phyloP scores from a whole-genome alignment of 805 yeast species.

The Saccharomycopsis capsularis region DNA sequence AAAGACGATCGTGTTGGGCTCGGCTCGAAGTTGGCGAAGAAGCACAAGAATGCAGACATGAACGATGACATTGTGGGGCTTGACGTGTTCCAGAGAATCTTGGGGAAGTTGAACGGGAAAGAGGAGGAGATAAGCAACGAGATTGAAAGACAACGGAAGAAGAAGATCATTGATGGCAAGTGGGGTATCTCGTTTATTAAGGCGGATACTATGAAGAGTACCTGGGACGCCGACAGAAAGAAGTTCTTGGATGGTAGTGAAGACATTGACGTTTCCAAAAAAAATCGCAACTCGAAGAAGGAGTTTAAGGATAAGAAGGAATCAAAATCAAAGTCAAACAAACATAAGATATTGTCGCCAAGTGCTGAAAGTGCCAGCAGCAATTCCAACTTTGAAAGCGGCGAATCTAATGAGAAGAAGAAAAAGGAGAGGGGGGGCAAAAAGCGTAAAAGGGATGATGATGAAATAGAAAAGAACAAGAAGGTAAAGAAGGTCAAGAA shows the following conservation, averaged over 20 bases:
- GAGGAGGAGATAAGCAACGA: constrained; percentile 60
- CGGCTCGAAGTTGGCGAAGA: constrained; percentile 71
- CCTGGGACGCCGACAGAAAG: constrained; percentile 64
- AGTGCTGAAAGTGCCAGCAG: no score
- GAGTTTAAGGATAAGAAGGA: constrained; percentile 21
- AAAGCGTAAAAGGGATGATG: constrained; percentile 27
- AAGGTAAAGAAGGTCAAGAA: constrained; percentile 25
- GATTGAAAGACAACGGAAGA: constrained; percentile 60
- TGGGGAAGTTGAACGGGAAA: constrained; percentile 85
- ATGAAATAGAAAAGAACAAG: constrained; percentile 28
- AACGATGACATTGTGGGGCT: constrained; percentile 83
- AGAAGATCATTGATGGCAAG: constrained; percentile 70
- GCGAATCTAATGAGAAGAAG: constrained; percentile 25
- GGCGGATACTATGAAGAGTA: constrained; percentile 77
- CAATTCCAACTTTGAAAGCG: no score
- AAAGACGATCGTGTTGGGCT: constrained; percentile 82
- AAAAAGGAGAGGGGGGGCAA: constrained; percentile 27
- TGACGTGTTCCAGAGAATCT: constrained; percentile 85
- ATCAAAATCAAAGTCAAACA: constrained; percentile 25
- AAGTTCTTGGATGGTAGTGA: constrained; percentile 24
- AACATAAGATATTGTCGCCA: constrained; percentile 26
- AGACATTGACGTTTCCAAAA: constrained; percentile 25
- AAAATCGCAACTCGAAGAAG: constrained; percentile 27
- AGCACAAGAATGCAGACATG: constrained; percentile 57
- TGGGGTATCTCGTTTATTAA: constrained; percentile 84